Evolutionary conservation across 805 yeast genomes (phyloP).

Genomic region (Ogataea corticis): DNA sequence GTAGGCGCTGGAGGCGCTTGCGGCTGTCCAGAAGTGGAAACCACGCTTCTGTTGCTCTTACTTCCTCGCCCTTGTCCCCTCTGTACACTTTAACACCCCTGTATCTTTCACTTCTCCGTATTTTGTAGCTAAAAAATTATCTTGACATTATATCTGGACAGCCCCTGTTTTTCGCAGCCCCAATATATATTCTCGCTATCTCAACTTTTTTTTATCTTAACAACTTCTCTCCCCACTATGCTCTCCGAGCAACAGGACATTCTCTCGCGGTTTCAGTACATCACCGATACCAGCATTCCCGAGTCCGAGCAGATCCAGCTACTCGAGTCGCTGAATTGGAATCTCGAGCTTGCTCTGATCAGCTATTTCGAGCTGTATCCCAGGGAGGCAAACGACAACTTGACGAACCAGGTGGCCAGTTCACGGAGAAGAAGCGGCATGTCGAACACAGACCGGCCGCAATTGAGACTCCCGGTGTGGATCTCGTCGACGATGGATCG

Average conservation of each 20-base stretch:
- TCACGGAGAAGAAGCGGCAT: conserved; percentile 10
- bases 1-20: too few relatives aligned
- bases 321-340: conserved; percentile 28
- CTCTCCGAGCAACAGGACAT: conserved; percentile 19
- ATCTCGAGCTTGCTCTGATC: conserved; percentile 28
- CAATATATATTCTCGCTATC: too few relatives aligned
- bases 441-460: background rate
- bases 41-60: too few relatives aligned
- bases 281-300: conserved; percentile 16
- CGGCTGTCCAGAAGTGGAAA: too few relatives aligned
- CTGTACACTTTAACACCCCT: too few relatives aligned
- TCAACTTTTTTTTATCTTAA: background rate
- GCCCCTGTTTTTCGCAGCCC: too few relatives aligned
- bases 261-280: conserved; percentile 22
- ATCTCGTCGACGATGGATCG: conserved; percentile 5
- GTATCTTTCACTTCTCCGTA: too few relatives aligned
- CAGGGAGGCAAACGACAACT: conserved; percentile 13
- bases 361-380: conserved; percentile 27
- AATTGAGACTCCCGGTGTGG: background rate
- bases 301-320: conserved; percentile 21
- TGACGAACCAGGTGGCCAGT: conserved; percentile 11
- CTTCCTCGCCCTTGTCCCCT: too few relatives aligned
- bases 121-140: too few relatives aligned
- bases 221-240: conserved; percentile 6
- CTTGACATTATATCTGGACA: too few relatives aligned